A percentile compares a stretch with the other conserved stretches of the same genome.
phyloP scores from a whole-genome alignment of 2,329 filamentous ascomycete species.

The Xylaria multiplex region DNA sequence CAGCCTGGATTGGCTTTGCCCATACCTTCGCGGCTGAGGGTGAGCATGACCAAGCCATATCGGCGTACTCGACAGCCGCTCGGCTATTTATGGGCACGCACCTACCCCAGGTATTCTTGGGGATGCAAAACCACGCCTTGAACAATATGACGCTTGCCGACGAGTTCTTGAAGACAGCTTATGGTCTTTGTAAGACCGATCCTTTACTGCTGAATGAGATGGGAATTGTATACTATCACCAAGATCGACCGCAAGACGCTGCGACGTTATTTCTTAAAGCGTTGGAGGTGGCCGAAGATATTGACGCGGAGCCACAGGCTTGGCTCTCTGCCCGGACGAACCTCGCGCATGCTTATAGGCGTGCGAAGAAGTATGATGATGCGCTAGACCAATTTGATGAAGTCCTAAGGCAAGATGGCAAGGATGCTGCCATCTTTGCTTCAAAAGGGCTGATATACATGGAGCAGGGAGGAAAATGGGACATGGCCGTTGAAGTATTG shows the following conservation, averaged over 20 bases:
- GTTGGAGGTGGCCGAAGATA: constrained; percentile 79
- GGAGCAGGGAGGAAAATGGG: constrained; percentile 73
- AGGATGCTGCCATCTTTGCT: constrained; percentile 80
- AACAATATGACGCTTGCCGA: constrained; percentile 95
- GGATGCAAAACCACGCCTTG: constrained; percentile 97
- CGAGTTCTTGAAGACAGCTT: constrained; percentile 92
- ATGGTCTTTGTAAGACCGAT: constrained; percentile 82
- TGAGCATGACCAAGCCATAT: constrained; percentile 97
- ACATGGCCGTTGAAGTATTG: constrained; percentile 81
- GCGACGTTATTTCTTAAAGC: constrained; percentile 81
- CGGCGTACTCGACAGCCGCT: constrained; percentile 94
- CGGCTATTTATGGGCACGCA: constrained; percentile 97
- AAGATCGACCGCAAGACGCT: constrained; percentile 79
- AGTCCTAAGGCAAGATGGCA: constrained; percentile 83
- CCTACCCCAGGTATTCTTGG: constrained; percentile 91
- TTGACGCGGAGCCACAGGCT: constrained; percentile 82
- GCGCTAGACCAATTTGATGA: constrained; percentile 86
- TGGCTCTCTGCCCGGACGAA: constrained; percentile 89
- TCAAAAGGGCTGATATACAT: constrained; percentile 87
- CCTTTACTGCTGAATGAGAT: constrained; percentile 94
- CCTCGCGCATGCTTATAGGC: constrained; percentile 85
- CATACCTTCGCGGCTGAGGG: constrained; percentile 98
- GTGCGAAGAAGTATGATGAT: constrained; percentile 73
- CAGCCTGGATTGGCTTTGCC: constrained; percentile 98
- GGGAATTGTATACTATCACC: constrained; percentile 94